These are phyloP conservation scores for Brasilioporus rufonigricans DNA, from an alignment of 768 basidiomycete genomes.

Conservation along the genomic window DNA sequence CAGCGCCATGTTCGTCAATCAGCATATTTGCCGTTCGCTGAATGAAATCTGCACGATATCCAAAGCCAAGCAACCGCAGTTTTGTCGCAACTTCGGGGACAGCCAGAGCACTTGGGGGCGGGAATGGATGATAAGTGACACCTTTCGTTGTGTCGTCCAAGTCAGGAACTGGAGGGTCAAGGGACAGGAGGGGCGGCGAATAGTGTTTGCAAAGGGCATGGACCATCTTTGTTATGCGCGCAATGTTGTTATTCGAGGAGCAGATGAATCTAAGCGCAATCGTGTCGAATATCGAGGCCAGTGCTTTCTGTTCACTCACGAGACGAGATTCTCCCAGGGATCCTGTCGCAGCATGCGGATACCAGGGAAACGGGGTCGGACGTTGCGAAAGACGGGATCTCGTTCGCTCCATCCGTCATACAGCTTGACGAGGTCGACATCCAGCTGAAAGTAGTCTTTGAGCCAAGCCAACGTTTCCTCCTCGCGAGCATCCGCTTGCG, in stretches of 20 bases:
- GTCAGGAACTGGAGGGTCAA: slow-evolving; percentile 31
- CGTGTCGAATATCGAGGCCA: slow-evolving; percentile 8
- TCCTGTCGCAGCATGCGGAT: slow-evolving; percentile 89
- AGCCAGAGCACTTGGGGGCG: slow-evolving; percentile 68
- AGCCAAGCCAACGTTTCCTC: slow-evolving; percentile 75
- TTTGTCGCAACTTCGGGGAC: slow-evolving; percentile 52
- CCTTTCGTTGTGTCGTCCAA: slow-evolving; percentile 34
- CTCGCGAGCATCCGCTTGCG: slow-evolving; percentile 39
- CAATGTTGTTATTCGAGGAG: slow-evolving; percentile 95
- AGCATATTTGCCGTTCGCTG: slow-evolving; percentile 81
- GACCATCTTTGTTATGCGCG: slow-evolving; percentile 92
- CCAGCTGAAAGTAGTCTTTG: slow-evolving; percentile 85
- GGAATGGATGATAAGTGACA: slow-evolving; percentile 75
- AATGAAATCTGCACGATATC: slow-evolving; percentile 92
- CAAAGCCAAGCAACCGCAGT: slow-evolving; percentile 86
- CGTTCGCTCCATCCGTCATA: slow-evolving; percentile 73
- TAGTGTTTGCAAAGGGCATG: slow-evolving; percentile 76
- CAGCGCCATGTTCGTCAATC: slow-evolving; percentile 48
- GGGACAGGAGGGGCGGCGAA: slow-evolving; percentile 63
- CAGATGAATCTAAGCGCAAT: slow-evolving; percentile 79
- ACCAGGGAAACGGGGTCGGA: slow-evolving; percentile 68
- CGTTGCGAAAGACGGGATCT: slow-evolving; percentile 72
- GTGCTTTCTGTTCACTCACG: slow-evolving; percentile 52
- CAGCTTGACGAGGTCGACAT: slow-evolving; percentile 64
- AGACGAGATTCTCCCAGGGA: slow-evolving; percentile 93